A percentile compares a stretch with the other conserved stretches of the same genome.
phyloP scores from a whole-genome alignment of 2,329 filamentous ascomycete species.

The Pestalotiopsis sp. region DNA sequence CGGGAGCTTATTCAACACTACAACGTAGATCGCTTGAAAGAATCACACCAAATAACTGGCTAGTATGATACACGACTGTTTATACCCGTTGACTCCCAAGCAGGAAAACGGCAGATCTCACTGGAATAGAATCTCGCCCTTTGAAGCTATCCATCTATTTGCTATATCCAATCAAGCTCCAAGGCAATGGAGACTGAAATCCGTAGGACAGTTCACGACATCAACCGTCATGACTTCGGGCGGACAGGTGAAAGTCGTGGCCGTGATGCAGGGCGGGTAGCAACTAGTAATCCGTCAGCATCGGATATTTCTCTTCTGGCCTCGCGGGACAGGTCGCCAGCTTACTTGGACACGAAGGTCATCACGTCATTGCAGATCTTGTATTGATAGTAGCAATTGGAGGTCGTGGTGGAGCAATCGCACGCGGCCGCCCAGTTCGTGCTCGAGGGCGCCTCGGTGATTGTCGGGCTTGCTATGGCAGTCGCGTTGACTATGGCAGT shows the following conservation, averaged over 20 bases:
- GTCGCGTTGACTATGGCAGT: neutral
- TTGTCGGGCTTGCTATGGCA: neutral
- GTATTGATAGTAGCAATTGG: conserved; percentile 2
- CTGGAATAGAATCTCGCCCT: neutral
- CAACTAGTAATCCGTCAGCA: neutral
- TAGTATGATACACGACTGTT: no score
- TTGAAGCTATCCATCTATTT: neutral
- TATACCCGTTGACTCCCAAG: no score
- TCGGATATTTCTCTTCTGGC: neutral
- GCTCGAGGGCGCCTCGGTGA: neutral
- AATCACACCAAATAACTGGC: no score
- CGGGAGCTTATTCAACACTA: no score
- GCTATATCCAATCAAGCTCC: neutral
- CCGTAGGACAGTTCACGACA: neutral
- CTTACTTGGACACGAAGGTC: conserved; percentile 3
- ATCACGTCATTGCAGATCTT: neutral
- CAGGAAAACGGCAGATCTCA: no score
- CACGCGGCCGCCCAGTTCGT: neutral
- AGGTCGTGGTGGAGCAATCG: neutral
- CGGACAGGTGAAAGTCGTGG: conserved; percentile 1
- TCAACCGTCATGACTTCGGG: neutral
- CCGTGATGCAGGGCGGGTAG: neutral
- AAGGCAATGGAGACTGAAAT: neutral
- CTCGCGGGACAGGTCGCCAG: neutral
- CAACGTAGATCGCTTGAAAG: no score